Base-by-base conservation (phyloP, 768 basidiomycete species). In the Tephrocybe sp. region DNA sequence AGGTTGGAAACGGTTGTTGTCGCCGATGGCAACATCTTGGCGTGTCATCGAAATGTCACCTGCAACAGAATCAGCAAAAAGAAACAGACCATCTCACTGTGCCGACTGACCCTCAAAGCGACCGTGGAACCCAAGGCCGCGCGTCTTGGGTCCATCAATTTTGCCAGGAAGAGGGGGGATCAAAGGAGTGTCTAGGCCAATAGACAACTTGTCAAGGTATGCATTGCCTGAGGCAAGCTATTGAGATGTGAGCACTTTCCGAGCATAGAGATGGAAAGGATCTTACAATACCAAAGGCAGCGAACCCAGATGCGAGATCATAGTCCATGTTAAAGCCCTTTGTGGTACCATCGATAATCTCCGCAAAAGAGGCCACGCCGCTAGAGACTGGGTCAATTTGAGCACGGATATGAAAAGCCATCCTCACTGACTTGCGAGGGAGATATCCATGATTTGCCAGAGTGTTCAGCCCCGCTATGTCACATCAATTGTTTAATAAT, bases 11-110 rank as follows among this genome's bases (percentile, higher is more conserved):
- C 53, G 15, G 17, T 39, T 45, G 21, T 53, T 53, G 39, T 57
- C 56, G 14, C 56, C 56, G 5, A 57, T 48, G 14, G 45, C 52
- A 20, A 26, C 48, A 34, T 57, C 52, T 45, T 53, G 52, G 32
- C 56, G 56, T 17, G 56, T 57, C 56, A 54, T 57, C 1, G 52
- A 57, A 17, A 57, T 52, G 32, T 57, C 56, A 44, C 52, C 52
- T 39, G n/a, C 28, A 28, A 12, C 6, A 17, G 14, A 26, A 11
- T 23, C 8, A 9, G n/a, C 18, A 11, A 21, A 12, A 5, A 36
- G 9, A 12, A 36, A n/a, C 15, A 36, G 7, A 30, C 28, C 5
- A 7, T 39, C 14, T 18, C 18, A 39, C 6, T 36, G 38, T 33
- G 26, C 3, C 38, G 1, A 25, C 48, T n/a, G 20, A 54, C 56